A percentile compares a stretch with the other conserved stretches of the same genome.
Conservation (phyloP, 78 protist species). For the Planoprotostelium fungivorum region DNA sequence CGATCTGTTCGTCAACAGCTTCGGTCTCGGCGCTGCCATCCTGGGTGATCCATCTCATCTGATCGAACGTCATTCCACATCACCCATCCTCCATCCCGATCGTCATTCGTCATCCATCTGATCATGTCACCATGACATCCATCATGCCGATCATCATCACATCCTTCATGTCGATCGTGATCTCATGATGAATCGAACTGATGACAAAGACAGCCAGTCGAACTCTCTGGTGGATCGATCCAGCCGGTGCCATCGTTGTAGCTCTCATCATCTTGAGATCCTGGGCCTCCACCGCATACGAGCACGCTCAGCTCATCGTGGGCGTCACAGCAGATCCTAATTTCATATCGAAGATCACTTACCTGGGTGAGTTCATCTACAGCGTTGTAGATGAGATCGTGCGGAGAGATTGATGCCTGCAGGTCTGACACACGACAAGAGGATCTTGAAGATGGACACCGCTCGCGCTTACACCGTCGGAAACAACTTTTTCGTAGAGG, state of each 20-base stretch:
- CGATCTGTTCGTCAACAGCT: constrained; percentile 69
- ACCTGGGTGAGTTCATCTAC: constrained; percentile 14
- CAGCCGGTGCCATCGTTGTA: constrained; percentile 73
- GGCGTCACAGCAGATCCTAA: constrained; percentile 70
- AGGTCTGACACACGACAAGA: background rate
- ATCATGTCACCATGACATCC: too few species aligned
- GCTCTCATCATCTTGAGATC: constrained; percentile 66
- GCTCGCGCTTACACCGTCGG: constrained; percentile 74
- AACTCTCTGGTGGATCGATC: constrained; percentile 66
- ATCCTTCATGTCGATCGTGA: too few species aligned
- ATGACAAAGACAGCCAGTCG: background rate
- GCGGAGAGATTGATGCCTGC: too few species aligned
- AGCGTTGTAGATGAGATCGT: background rate
- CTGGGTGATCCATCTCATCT: constrained; percentile 16
- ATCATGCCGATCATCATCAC: too few species aligned
- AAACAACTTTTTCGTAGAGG: constrained; percentile 55
- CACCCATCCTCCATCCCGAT: too few species aligned
- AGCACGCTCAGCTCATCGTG: constrained; percentile 48
- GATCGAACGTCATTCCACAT: too few species aligned
- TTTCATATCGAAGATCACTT: constrained; percentile 58
- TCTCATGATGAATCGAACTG: background rate
- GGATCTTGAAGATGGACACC: constrained; percentile 53
- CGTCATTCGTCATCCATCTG: too few species aligned
- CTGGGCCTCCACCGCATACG: constrained; percentile 66
- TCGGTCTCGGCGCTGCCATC: constrained; percentile 65